Evolutionary conservation across 805 yeast genomes (phyloP).

Genomic region (Saccharomycopsis selenospora): DNA sequence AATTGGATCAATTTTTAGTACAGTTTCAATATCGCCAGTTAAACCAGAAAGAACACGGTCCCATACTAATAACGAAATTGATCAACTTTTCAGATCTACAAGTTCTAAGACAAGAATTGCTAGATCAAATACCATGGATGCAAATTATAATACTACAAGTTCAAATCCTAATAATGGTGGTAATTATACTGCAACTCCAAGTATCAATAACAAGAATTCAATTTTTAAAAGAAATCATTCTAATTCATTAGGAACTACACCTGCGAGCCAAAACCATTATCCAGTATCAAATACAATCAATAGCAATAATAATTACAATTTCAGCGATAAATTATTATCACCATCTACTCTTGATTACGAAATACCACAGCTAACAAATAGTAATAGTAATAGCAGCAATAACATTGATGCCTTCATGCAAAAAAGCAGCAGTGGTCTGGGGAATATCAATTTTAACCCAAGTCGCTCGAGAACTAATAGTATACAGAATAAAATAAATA

Average conservation of each 20-base stretch:
- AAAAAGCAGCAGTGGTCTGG: neutral
- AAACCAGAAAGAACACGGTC: slow-evolving; percentile 5
- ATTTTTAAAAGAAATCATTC: slow-evolving; percentile 14
- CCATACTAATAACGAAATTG: neutral
- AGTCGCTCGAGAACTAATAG: slow-evolving; percentile 13
- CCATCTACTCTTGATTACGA: slow-evolving; percentile 1
- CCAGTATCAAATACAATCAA: neutral
- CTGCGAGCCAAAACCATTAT: slow-evolving; percentile 1
- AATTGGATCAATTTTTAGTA: neutral
- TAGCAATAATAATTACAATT: slow-evolving; percentile 3
- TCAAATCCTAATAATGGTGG: no score
- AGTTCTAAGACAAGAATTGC: slow-evolving; percentile 1
- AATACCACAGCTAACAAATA: neutral
- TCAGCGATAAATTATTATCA: slow-evolving; percentile 6
- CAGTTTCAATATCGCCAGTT: neutral
- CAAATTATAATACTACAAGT: neutral
- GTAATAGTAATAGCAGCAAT: neutral
- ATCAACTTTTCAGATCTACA: neutral
- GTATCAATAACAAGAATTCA: neutral
- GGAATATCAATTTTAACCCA: neutral
- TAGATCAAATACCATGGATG: slow-evolving; percentile 11
- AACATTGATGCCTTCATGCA: neutral
- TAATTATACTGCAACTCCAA: no score
- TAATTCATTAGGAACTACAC: slow-evolving; percentile 15
- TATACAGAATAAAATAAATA: slow-evolving; percentile 19